Evolutionary conservation across 371 early-diverging fungal species (phyloP), one percentile per base, ranked within the genome.

Genomic region (Mortierella sp.): DNA sequence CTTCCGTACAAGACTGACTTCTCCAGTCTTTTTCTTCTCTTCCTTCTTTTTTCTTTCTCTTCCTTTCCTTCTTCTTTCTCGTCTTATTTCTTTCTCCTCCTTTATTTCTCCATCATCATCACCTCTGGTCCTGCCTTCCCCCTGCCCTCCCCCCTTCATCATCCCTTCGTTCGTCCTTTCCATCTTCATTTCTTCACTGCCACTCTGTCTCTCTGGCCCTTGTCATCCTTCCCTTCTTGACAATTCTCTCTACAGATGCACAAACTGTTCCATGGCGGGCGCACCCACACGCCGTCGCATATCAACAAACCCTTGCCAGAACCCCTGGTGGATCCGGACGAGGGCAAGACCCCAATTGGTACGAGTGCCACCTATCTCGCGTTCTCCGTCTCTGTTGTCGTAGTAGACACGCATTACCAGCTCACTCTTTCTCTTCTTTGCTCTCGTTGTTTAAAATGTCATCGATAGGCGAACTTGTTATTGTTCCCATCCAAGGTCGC

Each of bases 401-500:
- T n/a, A n/a, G n/a, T n/a, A n/a, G n/a, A n/a, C n/a, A n/a, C n/a
- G n/a, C n/a, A n/a, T n/a, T n/a, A n/a, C n/a, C n/a, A n/a, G n/a
- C n/a, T n/a, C n/a, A n/a, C n/a, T n/a, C n/a, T n/a, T n/a, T 11
- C 31, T 40, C 4, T 43, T n/a, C 24, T 29, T 69, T 52, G 40
- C 48, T 65, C 29, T 43, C 26, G n/a, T 34, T 43, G 34, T 48
- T 40, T 76, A 40, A 29, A 0, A n/a, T 48, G 10, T 43, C 37
- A 4, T 22, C n/a, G n/a, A 13, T 29, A 82, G 82, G 82, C 39
- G 82, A 82, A 34, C 34, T 82, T 34, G 70, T 74, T 52, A 77
- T 82, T 50, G 69, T 82, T 10, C 82, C 82, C 40, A 82, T 82
- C 58, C 82, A 86, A 22, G 90, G 89, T 8, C 88, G 88, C 43